phyloP scores from a whole-genome alignment of 495 filamentous ascomycete species.

The Staphylotrichum longicolle region DNA sequence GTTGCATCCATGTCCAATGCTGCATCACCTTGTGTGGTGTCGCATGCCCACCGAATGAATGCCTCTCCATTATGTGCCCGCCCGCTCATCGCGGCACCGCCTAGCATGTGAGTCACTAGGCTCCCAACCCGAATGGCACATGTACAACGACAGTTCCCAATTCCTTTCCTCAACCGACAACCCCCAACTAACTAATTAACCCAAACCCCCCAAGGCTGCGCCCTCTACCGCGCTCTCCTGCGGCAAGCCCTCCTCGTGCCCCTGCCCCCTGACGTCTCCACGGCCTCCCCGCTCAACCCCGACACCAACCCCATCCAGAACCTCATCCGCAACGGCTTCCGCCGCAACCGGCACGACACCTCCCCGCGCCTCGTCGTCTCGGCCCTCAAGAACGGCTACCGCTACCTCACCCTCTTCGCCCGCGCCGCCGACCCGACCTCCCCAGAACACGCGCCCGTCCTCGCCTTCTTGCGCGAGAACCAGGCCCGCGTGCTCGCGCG shows the following conservation, averaged over 20 bases:
- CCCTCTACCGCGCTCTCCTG: constrained; percentile 71
- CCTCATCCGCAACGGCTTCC: constrained; percentile 56
- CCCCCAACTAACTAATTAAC: neutral
- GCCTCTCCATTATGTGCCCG: constrained; percentile 45
- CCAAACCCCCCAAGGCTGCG: constrained; percentile 52
- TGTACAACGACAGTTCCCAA: too few relatives aligned
- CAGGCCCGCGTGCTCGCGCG: constrained; percentile 23
- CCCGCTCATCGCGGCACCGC: constrained; percentile 55
- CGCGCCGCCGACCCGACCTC: constrained; percentile 17
- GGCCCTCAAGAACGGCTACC: constrained; percentile 64
- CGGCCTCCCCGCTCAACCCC: constrained; percentile 39
- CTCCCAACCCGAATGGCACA: too few relatives aligned
- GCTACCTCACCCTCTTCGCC: constrained; percentile 31
- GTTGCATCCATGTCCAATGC: neutral
- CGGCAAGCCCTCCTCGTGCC: constrained; percentile 55
- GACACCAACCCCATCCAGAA: constrained; percentile 39
- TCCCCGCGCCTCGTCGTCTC: constrained; percentile 54
- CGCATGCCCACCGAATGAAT: constrained; percentile 31
- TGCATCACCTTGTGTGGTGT: constrained; percentile 1
- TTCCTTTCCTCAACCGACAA: too few relatives aligned
- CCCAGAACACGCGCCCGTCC: constrained; percentile 30
- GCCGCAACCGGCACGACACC: constrained; percentile 52
- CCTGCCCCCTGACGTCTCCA: constrained; percentile 41
- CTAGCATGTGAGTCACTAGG: constrained; percentile 58
- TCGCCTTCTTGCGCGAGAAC: constrained; percentile 38